A percentile compares a stretch with the other conserved stretches of the same genome.
Evolutionary conservation across 148 eudicot species (phyloP).

Genomic region (Rheum nobile): DNA sequence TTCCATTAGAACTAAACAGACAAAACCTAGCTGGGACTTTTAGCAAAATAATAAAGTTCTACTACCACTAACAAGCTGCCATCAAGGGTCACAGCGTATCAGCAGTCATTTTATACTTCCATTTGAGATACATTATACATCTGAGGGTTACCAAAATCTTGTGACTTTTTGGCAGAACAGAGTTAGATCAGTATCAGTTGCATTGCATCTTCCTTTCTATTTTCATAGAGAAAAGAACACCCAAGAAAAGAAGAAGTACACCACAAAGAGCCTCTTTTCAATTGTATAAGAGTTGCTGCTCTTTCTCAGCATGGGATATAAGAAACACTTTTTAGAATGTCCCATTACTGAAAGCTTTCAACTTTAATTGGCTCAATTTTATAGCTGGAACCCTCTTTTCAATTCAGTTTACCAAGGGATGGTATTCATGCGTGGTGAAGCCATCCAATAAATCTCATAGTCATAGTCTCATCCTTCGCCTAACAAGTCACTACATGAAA

Average conservation of each 20-base stretch:
- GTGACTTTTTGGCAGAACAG: neutral
- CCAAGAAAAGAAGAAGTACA: neutral
- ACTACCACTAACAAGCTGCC: too few relatives aligned
- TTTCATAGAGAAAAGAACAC: neutral
- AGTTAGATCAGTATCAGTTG: neutral
- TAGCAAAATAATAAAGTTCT: neutral
- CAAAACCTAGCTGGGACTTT: neutral
- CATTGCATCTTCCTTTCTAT: neutral
- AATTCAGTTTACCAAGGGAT: neutral
- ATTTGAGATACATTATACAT: too few relatives aligned
- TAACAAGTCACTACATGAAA: neutral
- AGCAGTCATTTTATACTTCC: too few relatives aligned
- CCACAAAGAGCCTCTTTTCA: neutral
- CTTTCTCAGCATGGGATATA: too few relatives aligned
- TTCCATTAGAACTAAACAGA: neutral
- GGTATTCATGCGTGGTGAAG: neutral
- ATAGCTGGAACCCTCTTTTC: neutral
- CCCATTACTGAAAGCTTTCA: neutral
- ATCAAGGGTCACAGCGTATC: too few relatives aligned
- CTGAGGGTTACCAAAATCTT: neutral
- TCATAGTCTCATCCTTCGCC: neutral
- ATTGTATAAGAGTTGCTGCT: too few relatives aligned
- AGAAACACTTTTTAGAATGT: too few relatives aligned
- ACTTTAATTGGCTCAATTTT: neutral
- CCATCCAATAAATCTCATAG: neutral